Evolutionary conservation across 2,329 filamentous ascomycete species (phyloP).

Genomic region (Fonsecaea multimorphosa): DNA sequence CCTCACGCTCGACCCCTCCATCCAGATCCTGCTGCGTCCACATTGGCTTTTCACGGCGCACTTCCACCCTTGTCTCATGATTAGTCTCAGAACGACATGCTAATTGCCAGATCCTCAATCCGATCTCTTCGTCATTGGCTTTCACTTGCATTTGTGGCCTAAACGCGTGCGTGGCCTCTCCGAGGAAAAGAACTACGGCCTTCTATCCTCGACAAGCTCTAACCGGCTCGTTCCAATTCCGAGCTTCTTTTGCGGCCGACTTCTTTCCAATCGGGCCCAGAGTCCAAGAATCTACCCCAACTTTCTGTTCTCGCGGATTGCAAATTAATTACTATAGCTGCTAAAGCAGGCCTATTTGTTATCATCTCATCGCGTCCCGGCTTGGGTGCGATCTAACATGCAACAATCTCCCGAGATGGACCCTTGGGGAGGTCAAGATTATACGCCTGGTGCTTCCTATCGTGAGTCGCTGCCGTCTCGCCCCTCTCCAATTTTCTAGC

Average conservation of each 20-base stretch:
- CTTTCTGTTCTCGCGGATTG: constrained; percentile 4
- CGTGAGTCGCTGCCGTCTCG: constrained; percentile 19
- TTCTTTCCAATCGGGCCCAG: constrained; percentile 6
- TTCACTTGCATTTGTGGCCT: constrained; percentile 10
- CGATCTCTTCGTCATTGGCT: constrained; percentile 13
- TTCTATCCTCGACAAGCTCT: constrained; percentile 18
- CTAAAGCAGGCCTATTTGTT: constrained; percentile 18
- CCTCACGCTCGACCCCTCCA: constrained; percentile 27
- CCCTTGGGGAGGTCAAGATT: constrained; percentile 32
- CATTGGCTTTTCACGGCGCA: constrained; percentile 16
- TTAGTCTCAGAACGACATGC: constrained; percentile 30
- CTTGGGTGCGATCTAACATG: constrained; percentile 26
- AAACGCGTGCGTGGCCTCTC: constrained; percentile 21
- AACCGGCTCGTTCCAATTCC: constrained; percentile 16
- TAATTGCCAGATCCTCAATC: constrained; percentile 17
- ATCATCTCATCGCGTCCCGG: constrained; percentile 26
- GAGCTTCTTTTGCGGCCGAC: constrained; percentile 4
- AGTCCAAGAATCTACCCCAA: constrained; percentile 1
- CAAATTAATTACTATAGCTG: background rate
- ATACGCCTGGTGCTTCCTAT: constrained; percentile 23
- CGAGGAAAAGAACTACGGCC: constrained; percentile 3
- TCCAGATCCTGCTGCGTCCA: constrained; percentile 25
- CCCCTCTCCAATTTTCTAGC: background rate
- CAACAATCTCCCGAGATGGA: constrained; percentile 33
- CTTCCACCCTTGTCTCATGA: constrained; percentile 21